Conservation (phyloP, 345 rosid genomes). For the Angophora floribunda region DNA sequence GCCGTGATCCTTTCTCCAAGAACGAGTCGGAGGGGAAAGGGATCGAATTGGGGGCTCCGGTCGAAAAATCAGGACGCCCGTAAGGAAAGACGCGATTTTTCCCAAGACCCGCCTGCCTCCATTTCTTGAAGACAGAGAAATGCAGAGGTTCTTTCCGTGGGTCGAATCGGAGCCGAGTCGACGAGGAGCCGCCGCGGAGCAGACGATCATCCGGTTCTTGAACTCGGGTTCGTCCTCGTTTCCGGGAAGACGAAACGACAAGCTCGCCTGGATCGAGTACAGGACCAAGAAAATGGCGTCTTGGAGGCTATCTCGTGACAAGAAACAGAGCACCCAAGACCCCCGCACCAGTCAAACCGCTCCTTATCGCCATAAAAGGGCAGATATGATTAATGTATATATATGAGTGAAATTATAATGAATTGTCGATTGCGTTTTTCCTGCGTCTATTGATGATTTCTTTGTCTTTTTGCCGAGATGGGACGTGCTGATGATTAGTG, state of each 20-base stretch:
- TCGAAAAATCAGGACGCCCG: not conserved
- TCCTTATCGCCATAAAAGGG: not conserved
- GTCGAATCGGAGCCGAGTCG: not conserved
- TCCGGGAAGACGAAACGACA: not conserved
- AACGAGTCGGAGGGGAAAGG: not conserved
- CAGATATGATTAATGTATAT: not conserved
- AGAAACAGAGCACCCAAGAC: not conserved
- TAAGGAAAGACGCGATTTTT: not conserved
- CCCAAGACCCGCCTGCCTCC: not conserved
- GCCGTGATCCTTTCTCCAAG: not conserved
- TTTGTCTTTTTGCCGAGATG: not conserved
- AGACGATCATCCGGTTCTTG: not conserved
- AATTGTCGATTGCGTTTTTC: not conserved
- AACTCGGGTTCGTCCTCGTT: not conserved
- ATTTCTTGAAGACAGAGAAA: not conserved
- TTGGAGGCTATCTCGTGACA: not conserved
- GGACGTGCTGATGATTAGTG: not conserved
- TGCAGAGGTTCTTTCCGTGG: not conserved
- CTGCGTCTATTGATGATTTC: not conserved
- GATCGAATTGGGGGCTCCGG: not conserved
- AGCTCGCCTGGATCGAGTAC: not conserved
- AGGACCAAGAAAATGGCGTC: not conserved
- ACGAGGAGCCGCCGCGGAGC: not conserved
- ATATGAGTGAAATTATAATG: not conserved
- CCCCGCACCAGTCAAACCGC: not conserved